Evolutionary conservation across 805 yeast species (phyloP).

Genomic region (Lachancea kluyveri): DNA sequence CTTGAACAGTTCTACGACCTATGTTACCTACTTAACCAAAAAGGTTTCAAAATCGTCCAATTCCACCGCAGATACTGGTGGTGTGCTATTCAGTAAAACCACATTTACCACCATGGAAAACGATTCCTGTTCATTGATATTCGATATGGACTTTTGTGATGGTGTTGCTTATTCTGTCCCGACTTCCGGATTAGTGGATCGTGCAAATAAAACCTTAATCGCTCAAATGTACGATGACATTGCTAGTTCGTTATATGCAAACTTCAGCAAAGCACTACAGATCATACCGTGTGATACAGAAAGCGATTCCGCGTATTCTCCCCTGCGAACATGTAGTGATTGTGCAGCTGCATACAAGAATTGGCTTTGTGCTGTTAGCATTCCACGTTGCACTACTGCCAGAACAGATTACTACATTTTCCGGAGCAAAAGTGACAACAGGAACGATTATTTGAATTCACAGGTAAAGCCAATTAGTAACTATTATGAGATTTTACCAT

Average conservation of each 20-base stretch:
- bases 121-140: slow-evolving; percentile 65
- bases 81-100: slow-evolving; percentile 52
- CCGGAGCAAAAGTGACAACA: slow-evolving; percentile 44
- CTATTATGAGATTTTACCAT: slow-evolving; percentile 82
- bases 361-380: slow-evolving; percentile 87
- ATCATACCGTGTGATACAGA: slow-evolving; percentile 70
- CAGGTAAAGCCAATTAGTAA: slow-evolving; percentile 45
- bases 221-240: slow-evolving; percentile 53
- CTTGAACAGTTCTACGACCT: slow-evolving; percentile 52
- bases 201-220: slow-evolving; percentile 31
- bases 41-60: slow-evolving; percentile 34
- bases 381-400: slow-evolving; percentile 74
- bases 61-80: slow-evolving; percentile 41
- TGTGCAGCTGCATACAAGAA: slow-evolving; percentile 66
- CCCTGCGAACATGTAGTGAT: slow-evolving; percentile 64
- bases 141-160: slow-evolving; percentile 68
- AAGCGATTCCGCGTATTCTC: slow-evolving; percentile 62
- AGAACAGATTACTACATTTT: slow-evolving; percentile 38
- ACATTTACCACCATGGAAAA: slow-evolving; percentile 49
- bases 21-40: slow-evolving; percentile 58
- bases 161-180: slow-evolving; percentile 90
- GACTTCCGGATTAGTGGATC: slow-evolving; percentile 32
- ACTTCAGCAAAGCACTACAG: slow-evolving; percentile 71
- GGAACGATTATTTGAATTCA: slow-evolving; percentile 54
- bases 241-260: slow-evolving; percentile 49